These are phyloP conservation scores for Aspergillus ustus DNA, from an alignment of 2,329 filamentous ascomycete species.

Conservation along the genomic window DNA sequence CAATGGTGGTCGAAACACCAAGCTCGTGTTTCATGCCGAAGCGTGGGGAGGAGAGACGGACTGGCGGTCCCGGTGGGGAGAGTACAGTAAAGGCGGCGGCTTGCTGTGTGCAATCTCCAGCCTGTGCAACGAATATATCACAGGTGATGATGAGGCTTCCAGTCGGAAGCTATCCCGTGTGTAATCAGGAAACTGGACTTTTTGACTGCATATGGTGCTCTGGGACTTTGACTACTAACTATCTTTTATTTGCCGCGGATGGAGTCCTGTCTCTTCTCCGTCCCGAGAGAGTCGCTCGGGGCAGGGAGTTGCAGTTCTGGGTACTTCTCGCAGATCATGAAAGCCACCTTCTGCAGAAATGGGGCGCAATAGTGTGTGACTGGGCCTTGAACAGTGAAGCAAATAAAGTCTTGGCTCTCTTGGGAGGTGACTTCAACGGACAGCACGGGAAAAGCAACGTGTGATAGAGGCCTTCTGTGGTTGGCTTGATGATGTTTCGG, in stretches of 20 bases:
- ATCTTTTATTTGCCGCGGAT: not conserved
- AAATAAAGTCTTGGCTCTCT: slow-evolving; percentile 3
- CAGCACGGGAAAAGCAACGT: slow-evolving; percentile 31
- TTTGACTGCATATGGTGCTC: not conserved
- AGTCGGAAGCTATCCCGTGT: slow-evolving; percentile 18
- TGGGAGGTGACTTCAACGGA: slow-evolving; percentile 10
- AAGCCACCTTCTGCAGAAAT: slow-evolving; percentile 3
- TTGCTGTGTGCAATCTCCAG: not conserved
- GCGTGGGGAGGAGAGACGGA: slow-evolving; percentile 6
- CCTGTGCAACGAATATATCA: slow-evolving; percentile 4
- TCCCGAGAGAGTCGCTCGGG: not conserved
- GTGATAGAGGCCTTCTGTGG: slow-evolving; percentile 32
- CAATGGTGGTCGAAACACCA: not conserved
- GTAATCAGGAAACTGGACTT: not conserved
- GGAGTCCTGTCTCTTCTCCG: not conserved
- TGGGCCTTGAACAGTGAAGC: slow-evolving; percentile 8
- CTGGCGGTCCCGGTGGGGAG: not conserved
- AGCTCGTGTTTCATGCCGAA: not conserved
- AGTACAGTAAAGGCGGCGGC: not conserved
- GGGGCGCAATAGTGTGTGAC: slow-evolving; percentile 15
- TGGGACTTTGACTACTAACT: not conserved
- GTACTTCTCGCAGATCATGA: slow-evolving; percentile 11
- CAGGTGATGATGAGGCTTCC: slow-evolving; percentile 10
- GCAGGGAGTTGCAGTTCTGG: not conserved
- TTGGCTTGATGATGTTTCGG: slow-evolving; percentile 30